Conservation (phyloP, 2,329 filamentous ascomycete species). For the Cryphonectria radicalis region DNA sequence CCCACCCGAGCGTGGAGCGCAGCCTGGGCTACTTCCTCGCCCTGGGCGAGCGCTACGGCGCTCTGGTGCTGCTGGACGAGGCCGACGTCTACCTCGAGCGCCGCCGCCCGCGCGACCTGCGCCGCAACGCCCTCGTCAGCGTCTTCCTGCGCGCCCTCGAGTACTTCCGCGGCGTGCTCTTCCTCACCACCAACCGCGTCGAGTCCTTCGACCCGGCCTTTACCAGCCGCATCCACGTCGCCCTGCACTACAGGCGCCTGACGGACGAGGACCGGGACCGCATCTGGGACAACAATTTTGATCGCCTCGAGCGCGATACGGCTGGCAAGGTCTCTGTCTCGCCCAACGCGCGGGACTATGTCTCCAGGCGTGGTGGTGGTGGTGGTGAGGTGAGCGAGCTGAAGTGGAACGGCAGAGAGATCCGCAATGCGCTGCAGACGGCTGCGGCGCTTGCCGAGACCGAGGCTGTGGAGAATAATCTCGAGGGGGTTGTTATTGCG, state of each 20-base stretch:
- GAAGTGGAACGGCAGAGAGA: slow-evolving; percentile 46
- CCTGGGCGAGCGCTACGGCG: slow-evolving; percentile 54
- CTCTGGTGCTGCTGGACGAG: slow-evolving; percentile 61
- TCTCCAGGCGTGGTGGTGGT: slow-evolving; percentile 29
- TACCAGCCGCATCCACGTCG: slow-evolving; percentile 54
- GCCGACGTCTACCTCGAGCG: slow-evolving; percentile 64
- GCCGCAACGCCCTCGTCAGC: slow-evolving; percentile 53
- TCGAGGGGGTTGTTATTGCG: slow-evolving; percentile 38
- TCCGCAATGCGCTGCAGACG: slow-evolving; percentile 46
- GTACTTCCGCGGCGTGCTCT: slow-evolving; percentile 55
- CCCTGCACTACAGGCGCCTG: slow-evolving; percentile 50
- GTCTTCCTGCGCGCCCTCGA: slow-evolving; percentile 56
- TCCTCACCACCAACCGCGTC: slow-evolving; percentile 56
- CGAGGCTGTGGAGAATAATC: slow-evolving; percentile 43
- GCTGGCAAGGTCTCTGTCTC: slow-evolving; percentile 43
- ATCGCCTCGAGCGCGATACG: slow-evolving; percentile 49
- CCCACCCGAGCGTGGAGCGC: slow-evolving; percentile 45
- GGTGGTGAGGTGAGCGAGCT: slow-evolving; percentile 43
- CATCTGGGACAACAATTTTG: slow-evolving; percentile 52
- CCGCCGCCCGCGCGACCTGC: slow-evolving; percentile 49
- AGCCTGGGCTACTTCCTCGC: slow-evolving; percentile 51
- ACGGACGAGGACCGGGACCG: slow-evolving; percentile 47
- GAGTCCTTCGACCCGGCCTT: slow-evolving; percentile 53
- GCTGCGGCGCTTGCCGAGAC: slow-evolving; percentile 50
- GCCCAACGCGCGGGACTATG: slow-evolving; percentile 45